These are phyloP conservation scores for Kodamaea neixiangensis DNA, from an alignment of 805 yeast genomes.

Conservation along the genomic window DNA sequence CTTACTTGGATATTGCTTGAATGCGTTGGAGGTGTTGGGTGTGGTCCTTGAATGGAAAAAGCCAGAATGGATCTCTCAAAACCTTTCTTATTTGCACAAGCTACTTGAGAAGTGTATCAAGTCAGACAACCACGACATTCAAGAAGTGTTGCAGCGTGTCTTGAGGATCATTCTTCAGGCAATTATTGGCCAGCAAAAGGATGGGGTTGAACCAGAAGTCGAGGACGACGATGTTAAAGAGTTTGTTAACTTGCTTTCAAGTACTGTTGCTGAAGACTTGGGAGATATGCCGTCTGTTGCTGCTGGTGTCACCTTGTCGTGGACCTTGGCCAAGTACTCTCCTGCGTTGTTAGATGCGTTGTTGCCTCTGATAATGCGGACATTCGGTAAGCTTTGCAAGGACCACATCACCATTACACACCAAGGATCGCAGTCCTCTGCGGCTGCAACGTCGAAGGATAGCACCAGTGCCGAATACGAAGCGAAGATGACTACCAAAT, in stretches of 20 bases:
- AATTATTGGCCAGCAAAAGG: conserved; percentile 41
- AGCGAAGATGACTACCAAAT: conserved; percentile 73
- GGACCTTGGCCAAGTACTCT: conserved; percentile 75
- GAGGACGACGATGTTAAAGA: conserved; percentile 58
- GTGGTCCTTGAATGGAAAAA: conserved; percentile 80
- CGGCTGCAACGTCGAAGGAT: conserved; percentile 23
- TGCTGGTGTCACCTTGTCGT: conserved; percentile 81
- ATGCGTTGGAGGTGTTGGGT: conserved; percentile 86
- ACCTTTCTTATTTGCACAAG: conserved; percentile 66
- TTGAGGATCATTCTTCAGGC: conserved; percentile 69
- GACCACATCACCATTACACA: conserved; percentile 76
- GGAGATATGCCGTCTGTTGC: conserved; percentile 74
- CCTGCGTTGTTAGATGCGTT: conserved; percentile 76
- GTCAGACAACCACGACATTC: conserved; percentile 83
- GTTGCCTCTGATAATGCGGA: conserved; percentile 76
- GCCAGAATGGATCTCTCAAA: conserved; percentile 75
- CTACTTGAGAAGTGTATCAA: conserved; percentile 79
- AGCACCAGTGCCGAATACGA: conserved; percentile 54
- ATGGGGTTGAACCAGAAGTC: conserved; percentile 37
- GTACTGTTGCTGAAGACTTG: conserved; percentile 79
- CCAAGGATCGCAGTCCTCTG: conserved; percentile 36
- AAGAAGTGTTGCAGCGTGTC: conserved; percentile 78
- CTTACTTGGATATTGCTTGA: conserved; percentile 76
- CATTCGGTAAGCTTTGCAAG: conserved; percentile 84
- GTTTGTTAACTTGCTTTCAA: conserved; percentile 60